Percentiles rank a stretch among this genome's conserved stretches.
phyloP scores from a whole-genome alignment of 805 yeast species.

The Lipomyces orientalis region DNA sequence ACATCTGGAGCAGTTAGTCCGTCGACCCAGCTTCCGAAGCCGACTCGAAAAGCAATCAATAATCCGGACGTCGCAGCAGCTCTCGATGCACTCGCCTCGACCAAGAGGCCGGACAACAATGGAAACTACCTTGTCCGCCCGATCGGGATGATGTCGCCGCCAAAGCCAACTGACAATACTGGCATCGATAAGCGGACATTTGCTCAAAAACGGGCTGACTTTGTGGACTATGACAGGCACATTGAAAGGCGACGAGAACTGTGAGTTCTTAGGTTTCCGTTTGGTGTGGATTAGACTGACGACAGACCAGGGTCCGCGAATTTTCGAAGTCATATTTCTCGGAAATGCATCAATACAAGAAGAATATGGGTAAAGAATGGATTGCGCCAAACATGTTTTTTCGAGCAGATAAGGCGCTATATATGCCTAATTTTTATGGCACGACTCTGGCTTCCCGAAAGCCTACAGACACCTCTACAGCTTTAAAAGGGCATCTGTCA shows the following conservation, averaged over 20 bases:
- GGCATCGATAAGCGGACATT: constrained; percentile 51
- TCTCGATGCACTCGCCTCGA: constrained; percentile 11
- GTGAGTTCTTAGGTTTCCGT: constrained; percentile 45
- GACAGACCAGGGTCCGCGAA: constrained; percentile 47
- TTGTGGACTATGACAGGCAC: constrained; percentile 57
- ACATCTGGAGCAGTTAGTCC: neutral
- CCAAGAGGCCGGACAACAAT: constrained; percentile 15
- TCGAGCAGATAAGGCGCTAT: constrained; percentile 70
- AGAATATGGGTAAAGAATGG: constrained; percentile 85
- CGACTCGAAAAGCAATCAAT: constrained; percentile 3
- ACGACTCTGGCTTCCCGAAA: constrained; percentile 52
- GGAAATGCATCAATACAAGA: constrained; percentile 62
- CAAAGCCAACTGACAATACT: constrained; percentile 48
- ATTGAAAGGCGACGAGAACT: constrained; percentile 57
- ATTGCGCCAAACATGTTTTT: constrained; percentile 81
- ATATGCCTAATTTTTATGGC: constrained; percentile 80
- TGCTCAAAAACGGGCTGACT: constrained; percentile 52
- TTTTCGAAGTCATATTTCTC: constrained; percentile 71
- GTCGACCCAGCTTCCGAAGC: constrained; percentile 16
- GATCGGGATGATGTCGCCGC: constrained; percentile 52
- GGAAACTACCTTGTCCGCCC: constrained; percentile 46
- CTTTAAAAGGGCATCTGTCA: constrained; percentile 59
- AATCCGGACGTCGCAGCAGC: constrained; percentile 8
- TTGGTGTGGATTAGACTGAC: neutral
- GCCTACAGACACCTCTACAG: constrained; percentile 46